Evolutionary conservation across 768 basidiomycete species (phyloP), one percentile per base, ranked within the genome.

Genomic region (Rhodotorula sphaerocarpa): DNA sequence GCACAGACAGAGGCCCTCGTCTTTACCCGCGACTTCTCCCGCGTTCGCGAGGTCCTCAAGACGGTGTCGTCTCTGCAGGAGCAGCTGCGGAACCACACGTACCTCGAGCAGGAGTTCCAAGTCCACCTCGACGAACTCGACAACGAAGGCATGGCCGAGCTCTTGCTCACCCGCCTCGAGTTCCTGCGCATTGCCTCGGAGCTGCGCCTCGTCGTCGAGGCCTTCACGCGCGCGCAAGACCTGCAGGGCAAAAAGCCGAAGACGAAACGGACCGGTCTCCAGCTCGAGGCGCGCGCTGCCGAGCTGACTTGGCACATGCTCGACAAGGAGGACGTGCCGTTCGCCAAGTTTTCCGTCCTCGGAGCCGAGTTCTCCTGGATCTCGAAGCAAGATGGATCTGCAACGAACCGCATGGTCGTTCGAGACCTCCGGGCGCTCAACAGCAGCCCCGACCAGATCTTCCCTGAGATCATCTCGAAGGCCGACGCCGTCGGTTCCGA

Each of bases 241-340:
- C 42, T 57, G 50, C 60, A 65, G 50, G 68, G 68, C 16, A 44
- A 56, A 18, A 65, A 67, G 51, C 54, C 41, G 46, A 42, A 55
- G 31, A 60, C 52, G 69, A 67, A 59, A 82, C 83, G 66, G 80
- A 83, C 74, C 2, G 66, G 81, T 76, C 79, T 90, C 50, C 80
- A 88, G 55, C 76, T 93, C 34, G 85, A 87, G 63, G 86, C 89
- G 1, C 84, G 83, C 10, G 89, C 89, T 0, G 82, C 84, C 10
- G 87, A 90, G 74, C 85, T 97, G 50, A 89, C 87, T 1, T 97
- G 91, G 90, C 81, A 81, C 62, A 91, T 96, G 88, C 76, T 93
- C 21, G 86, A 86, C 71, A 65, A 72, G 14, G 81, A 85, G 48
- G 77, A 82, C 44, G 78, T 80, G 51, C 83, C 85, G 46, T 78